These are phyloP conservation scores for Pythium rishiriense DNA, from an alignment of 352 stramenopile genomes.

Conservation along the genomic window DNA sequence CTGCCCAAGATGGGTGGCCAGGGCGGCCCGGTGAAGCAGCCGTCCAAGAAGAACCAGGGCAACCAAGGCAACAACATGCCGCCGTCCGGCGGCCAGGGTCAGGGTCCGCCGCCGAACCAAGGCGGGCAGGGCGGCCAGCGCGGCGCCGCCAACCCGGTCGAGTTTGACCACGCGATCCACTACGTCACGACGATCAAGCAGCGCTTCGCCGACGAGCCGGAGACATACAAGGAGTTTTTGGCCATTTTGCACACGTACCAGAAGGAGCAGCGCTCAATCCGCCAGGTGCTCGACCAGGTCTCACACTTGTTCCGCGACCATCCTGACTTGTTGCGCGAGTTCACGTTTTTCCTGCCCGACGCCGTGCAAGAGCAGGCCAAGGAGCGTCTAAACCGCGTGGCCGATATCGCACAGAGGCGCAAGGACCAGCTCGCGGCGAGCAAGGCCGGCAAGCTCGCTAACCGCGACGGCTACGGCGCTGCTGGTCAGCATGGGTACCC, in stretches of 20 bases:
- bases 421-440: conserved; percentile 57
- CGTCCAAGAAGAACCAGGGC: conserved; percentile 54
- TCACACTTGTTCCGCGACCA: conserved; percentile 99
- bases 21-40: conserved; percentile 32
- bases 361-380: conserved; percentile 97
- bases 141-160: conserved; percentile 87
- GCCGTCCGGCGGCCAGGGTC: conserved; percentile 5
- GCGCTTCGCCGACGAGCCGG: conserved; percentile 95
- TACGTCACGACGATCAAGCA: conserved; percentile 99
- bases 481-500: conserved; percentile 27
- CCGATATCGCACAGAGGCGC: conserved; percentile 93
- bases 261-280: conserved; percentile 98
- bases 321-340: conserved; percentile 98
- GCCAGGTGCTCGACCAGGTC: conserved; percentile 97
- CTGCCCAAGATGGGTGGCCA: conserved; percentile 38
- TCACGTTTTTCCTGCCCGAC: conserved; percentile 99
- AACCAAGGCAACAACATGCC: conserved; percentile 27
- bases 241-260: conserved; percentile 99
- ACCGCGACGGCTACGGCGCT: conserved; percentile 21
- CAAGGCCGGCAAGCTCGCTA: conserved; percentile 46
- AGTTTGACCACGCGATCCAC: conserved; percentile 99
- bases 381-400: conserved; percentile 94
- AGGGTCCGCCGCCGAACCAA: neutral
- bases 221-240: conserved; percentile 99
- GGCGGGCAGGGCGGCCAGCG: conserved; percentile 24